phyloP scores from a whole-genome alignment of 1,284 basidiomycete genomes.

The Coniferiporia sulphurascens region DNA sequence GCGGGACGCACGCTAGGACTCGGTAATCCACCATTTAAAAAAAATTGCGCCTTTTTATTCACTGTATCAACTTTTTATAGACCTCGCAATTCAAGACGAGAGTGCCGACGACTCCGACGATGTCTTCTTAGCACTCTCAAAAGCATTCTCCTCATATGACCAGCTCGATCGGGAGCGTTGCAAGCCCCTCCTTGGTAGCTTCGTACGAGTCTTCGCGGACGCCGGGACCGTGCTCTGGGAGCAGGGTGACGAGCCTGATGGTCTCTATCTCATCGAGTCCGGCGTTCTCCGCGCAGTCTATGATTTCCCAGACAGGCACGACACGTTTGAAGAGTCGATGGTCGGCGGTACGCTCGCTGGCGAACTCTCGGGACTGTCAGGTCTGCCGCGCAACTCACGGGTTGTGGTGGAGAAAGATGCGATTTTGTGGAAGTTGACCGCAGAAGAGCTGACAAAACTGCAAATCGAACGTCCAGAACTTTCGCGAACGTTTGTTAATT shows the following conservation, averaged over 20 bases:
- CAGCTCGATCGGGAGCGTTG: slow-evolving; percentile 45
- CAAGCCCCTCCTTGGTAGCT: slow-evolving; percentile 63
- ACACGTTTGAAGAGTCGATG: slow-evolving; percentile 81
- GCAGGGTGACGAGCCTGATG: slow-evolving; percentile 72
- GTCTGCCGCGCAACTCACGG: slow-evolving; percentile 77
- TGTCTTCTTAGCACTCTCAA: slow-evolving; percentile 57
- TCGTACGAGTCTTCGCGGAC: slow-evolving; percentile 56
- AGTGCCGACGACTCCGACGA: slow-evolving; percentile 6
- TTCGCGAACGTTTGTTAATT: slow-evolving; percentile 61
- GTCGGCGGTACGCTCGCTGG: slow-evolving; percentile 89
- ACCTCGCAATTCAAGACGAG: slow-evolving; percentile 19
- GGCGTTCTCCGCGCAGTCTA: slow-evolving; percentile 83
- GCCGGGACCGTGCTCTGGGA: slow-evolving; percentile 71
- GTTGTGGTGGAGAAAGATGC: slow-evolving; percentile 76
- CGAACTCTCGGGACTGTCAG: slow-evolving; percentile 78
- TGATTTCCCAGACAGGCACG: slow-evolving; percentile 63
- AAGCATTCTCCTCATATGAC: slow-evolving; percentile 70
- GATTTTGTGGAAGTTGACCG: slow-evolving; percentile 76
- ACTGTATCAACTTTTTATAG: background rate
- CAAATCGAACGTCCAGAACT: slow-evolving; percentile 64
- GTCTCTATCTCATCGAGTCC: slow-evolving; percentile 80
- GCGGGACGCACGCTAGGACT: slow-evolving; percentile 66
- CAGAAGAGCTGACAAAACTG: slow-evolving; percentile 49
- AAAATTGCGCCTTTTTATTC: too few species aligned
- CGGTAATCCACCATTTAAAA: slow-evolving; percentile 34